Base-by-base conservation (phyloP, 2,329 filamentous ascomycete species). In the Penicillium sp. region DNA sequence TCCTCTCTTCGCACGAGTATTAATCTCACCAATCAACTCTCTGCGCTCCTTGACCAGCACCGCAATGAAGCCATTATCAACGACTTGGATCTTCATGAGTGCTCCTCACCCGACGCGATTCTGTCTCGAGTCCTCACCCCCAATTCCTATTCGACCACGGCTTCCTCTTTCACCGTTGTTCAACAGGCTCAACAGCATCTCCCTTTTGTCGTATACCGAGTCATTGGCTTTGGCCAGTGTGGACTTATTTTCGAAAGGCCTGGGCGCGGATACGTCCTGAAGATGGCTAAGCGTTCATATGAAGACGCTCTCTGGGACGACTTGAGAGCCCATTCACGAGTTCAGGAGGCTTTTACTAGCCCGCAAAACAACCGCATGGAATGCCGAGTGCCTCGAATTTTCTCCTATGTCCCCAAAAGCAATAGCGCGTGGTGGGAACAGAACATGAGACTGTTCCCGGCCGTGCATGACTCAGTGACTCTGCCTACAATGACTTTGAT, bases 401-500 rank as follows among this genome's bases (percentile, higher is more conserved):
- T 41, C 20, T 44, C 40, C 4, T 44, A 46, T 8, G 23, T 44
- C 9, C n/a, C 39, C 6, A 43, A 48, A 15, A 15, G 15, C 1
- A 23, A 42, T 23, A 6, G 28, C 1, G 1, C n/a, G 0, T 48
- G 40, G 45, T 48, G 45, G 45, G 17, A 39, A 14, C 11, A 28
- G 2, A 32, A 25, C 12, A 11, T 30, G 12, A 6, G 15, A 11
- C 15, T 44, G 18, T 27, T 41, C 32, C 14, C 30, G 2, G 13
- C 10, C 8, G 23, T 32, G 4, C 38, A 32, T n/a, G 26, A 38
- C 11, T 34, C 41, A 9, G 1, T 37, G 5, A 5, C 34, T 1
- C 34, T 51, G 0, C 52, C 52, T 0, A 44, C 48, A 2, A 33
- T 35, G 27, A 40, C 42, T 1, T 39, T 58, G 4, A n/a, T 52